Conservation (phyloP, 495 filamentous ascomycete genomes). For the Hyaloscypha bicolor region DNA sequence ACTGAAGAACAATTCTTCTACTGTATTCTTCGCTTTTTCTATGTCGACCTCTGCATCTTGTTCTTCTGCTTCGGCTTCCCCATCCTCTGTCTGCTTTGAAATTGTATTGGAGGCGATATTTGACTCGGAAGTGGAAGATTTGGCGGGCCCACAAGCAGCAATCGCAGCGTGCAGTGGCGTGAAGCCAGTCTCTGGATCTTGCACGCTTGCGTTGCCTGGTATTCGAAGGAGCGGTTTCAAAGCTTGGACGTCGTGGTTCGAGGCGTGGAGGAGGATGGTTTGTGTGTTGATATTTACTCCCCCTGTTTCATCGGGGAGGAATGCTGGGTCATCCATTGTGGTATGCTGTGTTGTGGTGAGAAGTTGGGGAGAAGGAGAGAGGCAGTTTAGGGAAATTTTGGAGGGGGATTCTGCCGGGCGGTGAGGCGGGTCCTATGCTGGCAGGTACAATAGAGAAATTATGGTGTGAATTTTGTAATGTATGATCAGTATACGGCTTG, state of each 20-base stretch:
- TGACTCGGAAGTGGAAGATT: neutral
- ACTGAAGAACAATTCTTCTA: constrained; percentile 76
- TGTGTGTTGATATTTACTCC: constrained; percentile 45
- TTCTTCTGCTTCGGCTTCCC: constrained; percentile 42
- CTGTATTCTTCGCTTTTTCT: constrained; percentile 61
- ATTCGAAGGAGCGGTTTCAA: constrained; percentile 73
- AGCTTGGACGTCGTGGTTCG: constrained; percentile 75
- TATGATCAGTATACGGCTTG: no score
- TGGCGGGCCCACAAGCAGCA: constrained; percentile 68
- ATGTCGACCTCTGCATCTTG: constrained; percentile 43
- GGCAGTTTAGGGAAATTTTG: neutral
- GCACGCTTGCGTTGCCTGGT: constrained; percentile 68
- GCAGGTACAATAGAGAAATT: neutral
- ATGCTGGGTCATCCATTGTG: constrained; percentile 31
- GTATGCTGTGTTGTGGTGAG: neutral
- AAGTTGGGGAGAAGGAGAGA: no score
- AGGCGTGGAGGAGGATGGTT: constrained; percentile 75
- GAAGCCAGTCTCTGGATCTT: constrained; percentile 82
- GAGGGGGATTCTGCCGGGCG: neutral
- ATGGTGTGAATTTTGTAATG: neutral
- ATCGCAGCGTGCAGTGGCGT: constrained; percentile 91
- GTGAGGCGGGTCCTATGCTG: neutral
- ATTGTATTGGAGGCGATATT: neutral
- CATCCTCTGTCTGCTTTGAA: constrained; percentile 8
- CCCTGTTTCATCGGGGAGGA: neutral